Conservation (phyloP, 1,139 yeast species). For the Meyerozyma carpophila region DNA sequence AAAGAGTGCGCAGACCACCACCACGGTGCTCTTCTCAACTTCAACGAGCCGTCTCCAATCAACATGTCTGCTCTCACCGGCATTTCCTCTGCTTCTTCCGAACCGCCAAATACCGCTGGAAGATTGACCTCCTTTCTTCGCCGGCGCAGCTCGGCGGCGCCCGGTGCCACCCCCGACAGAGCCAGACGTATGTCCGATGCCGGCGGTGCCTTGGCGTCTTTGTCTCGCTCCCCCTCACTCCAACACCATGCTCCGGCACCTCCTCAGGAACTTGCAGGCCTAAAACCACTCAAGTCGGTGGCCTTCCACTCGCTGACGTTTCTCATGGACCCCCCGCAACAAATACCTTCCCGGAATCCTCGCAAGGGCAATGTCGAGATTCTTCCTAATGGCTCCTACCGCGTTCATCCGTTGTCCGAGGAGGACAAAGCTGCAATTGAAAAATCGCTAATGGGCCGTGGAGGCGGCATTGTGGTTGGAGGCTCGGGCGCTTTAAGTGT, state of each 20-base stretch:
- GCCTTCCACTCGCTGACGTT: slow-evolving; percentile 71
- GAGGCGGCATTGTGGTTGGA: slow-evolving; percentile 77
- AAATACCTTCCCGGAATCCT: slow-evolving; percentile 61
- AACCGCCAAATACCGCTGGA: slow-evolving; percentile 7
- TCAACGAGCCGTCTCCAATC: slow-evolving; percentile 9
- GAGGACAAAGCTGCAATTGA: slow-evolving; percentile 45
- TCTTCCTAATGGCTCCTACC: slow-evolving; percentile 51
- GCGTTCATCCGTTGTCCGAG: slow-evolving; percentile 56
- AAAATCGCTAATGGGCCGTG: slow-evolving; percentile 45
- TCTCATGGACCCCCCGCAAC: slow-evolving; percentile 69
- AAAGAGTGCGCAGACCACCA: slow-evolving; percentile 30
- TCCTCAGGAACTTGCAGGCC: slow-evolving; percentile 6
- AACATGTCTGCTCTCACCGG: slow-evolving; percentile 7
- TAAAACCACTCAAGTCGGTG: slow-evolving; percentile 55
- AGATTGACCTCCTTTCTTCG: slow-evolving; percentile 24
- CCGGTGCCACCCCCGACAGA: slow-evolving; percentile 12
- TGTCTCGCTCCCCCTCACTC: slow-evolving; percentile 2
- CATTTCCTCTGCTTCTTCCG: slow-evolving; percentile 1
- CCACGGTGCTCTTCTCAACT: slow-evolving; percentile 41
- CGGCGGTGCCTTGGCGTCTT: neutral
- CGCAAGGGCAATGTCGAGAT: slow-evolving; percentile 69
- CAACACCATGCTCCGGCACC: slow-evolving; percentile 1
- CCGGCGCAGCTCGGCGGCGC: slow-evolving; percentile 15
- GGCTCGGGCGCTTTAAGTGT: slow-evolving; percentile 63
- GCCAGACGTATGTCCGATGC: slow-evolving; percentile 11